phyloP scores from a whole-genome alignment of 108 stramenopile genomes.

The Conticribra weissflogii region DNA sequence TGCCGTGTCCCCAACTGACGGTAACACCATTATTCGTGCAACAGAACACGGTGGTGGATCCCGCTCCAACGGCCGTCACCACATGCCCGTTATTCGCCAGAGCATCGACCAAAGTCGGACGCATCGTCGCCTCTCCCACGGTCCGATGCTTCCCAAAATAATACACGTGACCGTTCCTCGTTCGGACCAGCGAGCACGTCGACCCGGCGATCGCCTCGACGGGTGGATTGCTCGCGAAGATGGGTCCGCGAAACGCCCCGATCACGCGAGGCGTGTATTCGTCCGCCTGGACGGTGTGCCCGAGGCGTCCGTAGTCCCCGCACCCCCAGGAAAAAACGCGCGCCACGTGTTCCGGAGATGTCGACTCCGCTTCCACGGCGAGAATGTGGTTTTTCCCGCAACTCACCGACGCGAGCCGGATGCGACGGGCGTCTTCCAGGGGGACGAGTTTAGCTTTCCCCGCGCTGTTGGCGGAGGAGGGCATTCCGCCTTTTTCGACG shows the following conservation, averaged over 20 bases:
- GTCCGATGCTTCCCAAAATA: conserved; percentile 83
- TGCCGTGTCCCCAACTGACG: conserved; percentile 87
- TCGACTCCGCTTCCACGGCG: conserved; percentile 73
- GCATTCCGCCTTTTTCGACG: conserved; percentile 31
- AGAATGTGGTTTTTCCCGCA: conserved; percentile 86
- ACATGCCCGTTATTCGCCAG: conserved; percentile 89
- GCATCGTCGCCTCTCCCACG: conserved; percentile 83
- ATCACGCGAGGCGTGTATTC: conserved; percentile 81
- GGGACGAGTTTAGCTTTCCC: conserved; percentile 51
- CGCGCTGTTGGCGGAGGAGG: conserved; percentile 1
- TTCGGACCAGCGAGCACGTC: conserved; percentile 68
- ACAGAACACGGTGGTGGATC: conserved; percentile 68
- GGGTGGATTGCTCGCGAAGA: conserved; percentile 54
- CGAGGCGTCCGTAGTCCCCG: conserved; percentile 87
- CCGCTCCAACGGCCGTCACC: conserved; percentile 66
- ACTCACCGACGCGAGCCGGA: conserved; percentile 63
- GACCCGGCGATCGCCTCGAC: conserved; percentile 65
- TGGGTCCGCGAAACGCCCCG: conserved; percentile 49
- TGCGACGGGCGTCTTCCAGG: conserved; percentile 39
- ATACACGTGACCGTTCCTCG: conserved; percentile 83
- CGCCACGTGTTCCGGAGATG: conserved; percentile 33
- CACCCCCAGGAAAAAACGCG: conserved; percentile 85
- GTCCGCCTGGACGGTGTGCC: conserved; percentile 84
- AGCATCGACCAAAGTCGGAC: conserved; percentile 72
- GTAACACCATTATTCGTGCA: conserved; percentile 72